Conservation (phyloP, 352 stramenopile genomes). For the Discostella stelligera region DNA sequence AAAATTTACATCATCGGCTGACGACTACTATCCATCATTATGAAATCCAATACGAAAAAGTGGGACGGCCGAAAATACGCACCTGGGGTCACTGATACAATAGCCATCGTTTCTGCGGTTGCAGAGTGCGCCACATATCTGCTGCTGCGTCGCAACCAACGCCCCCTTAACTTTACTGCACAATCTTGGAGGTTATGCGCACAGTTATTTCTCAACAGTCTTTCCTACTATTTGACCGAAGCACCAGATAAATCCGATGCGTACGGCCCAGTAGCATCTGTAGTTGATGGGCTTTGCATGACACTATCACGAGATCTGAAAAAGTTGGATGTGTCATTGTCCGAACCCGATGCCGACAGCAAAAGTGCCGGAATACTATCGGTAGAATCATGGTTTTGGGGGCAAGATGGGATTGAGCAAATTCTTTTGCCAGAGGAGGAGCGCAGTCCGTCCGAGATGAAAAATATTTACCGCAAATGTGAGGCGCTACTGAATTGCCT, state of each 20-base stretch:
- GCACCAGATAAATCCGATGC: conserved; percentile 1
- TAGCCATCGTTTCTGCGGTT: conserved; percentile 54
- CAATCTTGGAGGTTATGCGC: conserved; percentile 20
- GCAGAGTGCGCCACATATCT: conserved; percentile 67
- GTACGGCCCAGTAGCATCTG: conserved; percentile 13
- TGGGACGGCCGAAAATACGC: conserved; percentile 62
- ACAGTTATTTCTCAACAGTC: conserved; percentile 37
- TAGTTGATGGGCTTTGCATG: conserved; percentile 37
- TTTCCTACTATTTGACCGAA: conserved; percentile 39
- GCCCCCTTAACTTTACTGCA: conserved; percentile 6
- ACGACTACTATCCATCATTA: background rate
- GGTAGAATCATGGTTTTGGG: conserved; percentile 62
- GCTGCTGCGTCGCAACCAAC: conserved; percentile 29
- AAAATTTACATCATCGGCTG: background rate
- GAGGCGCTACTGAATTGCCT: conserved; percentile 16
- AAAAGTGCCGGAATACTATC: conserved; percentile 37
- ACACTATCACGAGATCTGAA: conserved; percentile 47
- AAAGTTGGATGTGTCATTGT: conserved; percentile 40
- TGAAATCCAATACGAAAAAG: background rate
- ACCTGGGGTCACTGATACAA: conserved; percentile 38
- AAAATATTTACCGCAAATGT: conserved; percentile 14
- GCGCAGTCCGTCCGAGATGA: background rate
- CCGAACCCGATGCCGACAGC: background rate
- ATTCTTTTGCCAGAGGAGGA: conserved; percentile 10
- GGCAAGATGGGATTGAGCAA: conserved; percentile 31